These are phyloP conservation scores for Blastocystis sp. DNA, from an alignment of 352 stramenopile species.

Conservation along the genomic window DNA sequence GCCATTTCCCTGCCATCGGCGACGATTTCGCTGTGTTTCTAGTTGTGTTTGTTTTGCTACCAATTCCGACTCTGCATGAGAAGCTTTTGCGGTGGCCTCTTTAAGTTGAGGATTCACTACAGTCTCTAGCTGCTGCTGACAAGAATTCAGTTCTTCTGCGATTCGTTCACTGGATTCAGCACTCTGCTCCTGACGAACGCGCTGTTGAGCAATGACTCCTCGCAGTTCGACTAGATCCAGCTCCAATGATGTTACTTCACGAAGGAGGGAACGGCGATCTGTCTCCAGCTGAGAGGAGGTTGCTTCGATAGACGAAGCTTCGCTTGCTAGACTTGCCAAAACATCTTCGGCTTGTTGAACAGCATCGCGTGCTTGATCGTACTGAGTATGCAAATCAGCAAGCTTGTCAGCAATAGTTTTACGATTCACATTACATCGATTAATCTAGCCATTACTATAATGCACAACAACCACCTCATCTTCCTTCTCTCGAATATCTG, in stretches of 20 bases:
- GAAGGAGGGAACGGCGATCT: constrained; percentile 79
- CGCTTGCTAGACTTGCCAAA: not conserved
- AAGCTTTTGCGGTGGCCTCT: constrained; percentile 70
- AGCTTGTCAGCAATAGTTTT: constrained; percentile 53
- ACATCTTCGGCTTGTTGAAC: constrained; percentile 75
- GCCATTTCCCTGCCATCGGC: constrained; percentile 7
- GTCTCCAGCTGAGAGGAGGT: constrained; percentile 71
- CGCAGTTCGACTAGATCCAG: constrained; percentile 79
- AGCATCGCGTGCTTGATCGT: not conserved
- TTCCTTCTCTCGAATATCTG: constrained; percentile 73
- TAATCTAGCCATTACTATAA: constrained; percentile 76
- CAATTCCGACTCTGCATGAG: not conserved
- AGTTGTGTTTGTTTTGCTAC: constrained; percentile 77
- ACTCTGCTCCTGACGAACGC: constrained; percentile 74
- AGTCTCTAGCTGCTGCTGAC: constrained; percentile 72
- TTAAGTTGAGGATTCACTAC: constrained; percentile 75
- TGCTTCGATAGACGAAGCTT: not conserved
- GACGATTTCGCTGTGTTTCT: constrained; percentile 70
- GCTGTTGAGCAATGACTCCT: constrained; percentile 74
- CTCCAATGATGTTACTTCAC: constrained; percentile 78
- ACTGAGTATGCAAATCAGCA: constrained; percentile 34
- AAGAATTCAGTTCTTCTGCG: constrained; percentile 72
- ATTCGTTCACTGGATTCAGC: constrained; percentile 74
- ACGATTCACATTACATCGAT: constrained; percentile 73
- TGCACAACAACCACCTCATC: constrained; percentile 79